Percentiles rank a stretch among this genome's conserved stretches.
These are phyloP conservation scores for Ascoidea tarda DNA, from an alignment of 805 yeast genomes.

Conservation along the genomic window DNA sequence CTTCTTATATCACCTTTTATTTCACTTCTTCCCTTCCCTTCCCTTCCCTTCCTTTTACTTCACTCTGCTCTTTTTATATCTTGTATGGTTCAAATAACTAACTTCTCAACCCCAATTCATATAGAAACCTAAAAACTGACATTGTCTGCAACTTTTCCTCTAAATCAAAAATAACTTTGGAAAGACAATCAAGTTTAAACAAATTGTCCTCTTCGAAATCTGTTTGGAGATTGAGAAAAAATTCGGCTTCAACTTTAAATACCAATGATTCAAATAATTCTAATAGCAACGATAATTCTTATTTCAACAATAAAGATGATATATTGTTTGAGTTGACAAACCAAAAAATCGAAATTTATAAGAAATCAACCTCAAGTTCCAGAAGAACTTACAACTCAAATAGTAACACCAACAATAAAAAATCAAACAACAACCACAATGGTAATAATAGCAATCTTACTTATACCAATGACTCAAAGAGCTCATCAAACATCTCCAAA, in stretches of 20 bases:
- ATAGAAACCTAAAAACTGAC: too few relatives aligned
- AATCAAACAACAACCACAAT: background rate
- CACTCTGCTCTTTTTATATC: too few relatives aligned
- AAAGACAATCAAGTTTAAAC: background rate
- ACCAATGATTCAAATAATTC: background rate
- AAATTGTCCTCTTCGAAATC: background rate
- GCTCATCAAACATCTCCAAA: background rate
- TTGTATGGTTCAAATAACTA: too few relatives aligned
- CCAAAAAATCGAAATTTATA: background rate
- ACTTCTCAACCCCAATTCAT: too few relatives aligned
- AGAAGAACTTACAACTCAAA: background rate
- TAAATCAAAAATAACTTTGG: background rate
- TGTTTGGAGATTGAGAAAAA: background rate
- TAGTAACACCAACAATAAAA: background rate
- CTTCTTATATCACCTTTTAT: too few relatives aligned
- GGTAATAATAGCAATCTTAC: background rate
- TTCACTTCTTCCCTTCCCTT: too few relatives aligned
- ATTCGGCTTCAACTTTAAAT: background rate
- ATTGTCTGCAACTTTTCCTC: too few relatives aligned
- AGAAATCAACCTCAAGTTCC: background rate
- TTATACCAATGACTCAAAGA: background rate
- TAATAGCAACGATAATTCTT: too few relatives aligned
- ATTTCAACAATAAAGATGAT: background rate
- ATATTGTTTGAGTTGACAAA: background rate
- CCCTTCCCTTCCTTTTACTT: too few relatives aligned